Base-by-base conservation (phyloP, 2,329 filamentous ascomycete genomes). In the Emergomyces orientalis region DNA sequence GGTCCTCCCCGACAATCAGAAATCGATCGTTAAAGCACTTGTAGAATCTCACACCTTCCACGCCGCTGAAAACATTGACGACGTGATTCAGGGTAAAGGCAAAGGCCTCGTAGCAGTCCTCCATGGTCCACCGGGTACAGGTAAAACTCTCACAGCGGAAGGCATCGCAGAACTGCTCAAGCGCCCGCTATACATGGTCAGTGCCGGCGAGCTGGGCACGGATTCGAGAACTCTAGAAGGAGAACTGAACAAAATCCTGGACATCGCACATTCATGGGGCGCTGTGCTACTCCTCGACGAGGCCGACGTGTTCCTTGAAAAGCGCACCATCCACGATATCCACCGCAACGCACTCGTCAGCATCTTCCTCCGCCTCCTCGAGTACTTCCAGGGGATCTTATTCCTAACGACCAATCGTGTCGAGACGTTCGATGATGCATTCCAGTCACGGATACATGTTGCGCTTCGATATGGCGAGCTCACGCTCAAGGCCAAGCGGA, bases 391-490 rank as follows among this genome's bases (percentile, higher is more conserved):
- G 71, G 91, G 91, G 2, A 95, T 96, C 61, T 75, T 96, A 4
- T 95, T 96, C 78, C 76, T 96, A 32, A 96, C 91, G 0, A 96
- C 91, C 2, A 96, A 96, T 72, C 85, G 91, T 1, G 90, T 95
- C 0, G 77, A 87, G 78, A 92, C 89, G 0, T 95, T 96, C 70
- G 91, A 96, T 69, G 90, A 94, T 65, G 91, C 91, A 0, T 96
- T 96, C 80, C 89, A 94, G 72, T 90, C 86, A 11, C 85, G 91
- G 30, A 95, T 96, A 65, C 90, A 96, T 73, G 87, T 96, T 69
- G 89, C 90, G 0, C 79, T 96, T 9, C 83, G 88, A 34, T 96
- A 96, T 75, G 88, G 89, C 47, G 85, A 88, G 58, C 81, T 96
- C 9, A 86, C 86, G 47, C 74, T 78, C 5, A 87, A 88, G 69